phyloP scores from a whole-genome alignment of 2,329 filamentous ascomycete species.

The Claviceps digitariae region DNA sequence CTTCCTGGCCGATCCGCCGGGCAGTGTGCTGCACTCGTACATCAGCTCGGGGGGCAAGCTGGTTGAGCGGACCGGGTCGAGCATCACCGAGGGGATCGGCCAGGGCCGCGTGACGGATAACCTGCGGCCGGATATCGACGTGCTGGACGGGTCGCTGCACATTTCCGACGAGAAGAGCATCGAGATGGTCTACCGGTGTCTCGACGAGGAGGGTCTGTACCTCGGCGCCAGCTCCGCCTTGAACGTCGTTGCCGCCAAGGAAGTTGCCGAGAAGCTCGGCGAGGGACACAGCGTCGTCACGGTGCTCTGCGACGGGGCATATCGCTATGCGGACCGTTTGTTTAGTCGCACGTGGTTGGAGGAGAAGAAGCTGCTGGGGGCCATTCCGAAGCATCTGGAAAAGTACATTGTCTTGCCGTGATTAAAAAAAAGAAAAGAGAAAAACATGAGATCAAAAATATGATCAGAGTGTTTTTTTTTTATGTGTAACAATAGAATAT shows the following conservation, averaged over 20 bases:
- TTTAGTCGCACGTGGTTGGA: conserved; percentile 87
- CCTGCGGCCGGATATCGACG: conserved; percentile 66
- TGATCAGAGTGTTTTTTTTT: too few species aligned
- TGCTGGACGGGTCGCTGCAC: conserved; percentile 72
- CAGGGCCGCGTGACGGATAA: conserved; percentile 97
- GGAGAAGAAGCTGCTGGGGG: conserved; percentile 67
- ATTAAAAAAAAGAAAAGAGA: not conserved
- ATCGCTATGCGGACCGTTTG: conserved; percentile 84
- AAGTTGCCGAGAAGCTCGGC: conserved; percentile 82
- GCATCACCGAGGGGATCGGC: conserved; percentile 95
- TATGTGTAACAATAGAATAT: not conserved
- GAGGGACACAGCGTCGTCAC: conserved; percentile 86
- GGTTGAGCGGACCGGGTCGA: conserved; percentile 66
- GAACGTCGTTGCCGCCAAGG: conserved; percentile 90
- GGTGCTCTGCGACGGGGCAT: conserved; percentile 90
- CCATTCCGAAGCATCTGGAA: conserved; percentile 72
- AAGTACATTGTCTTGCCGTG: conserved; percentile 91
- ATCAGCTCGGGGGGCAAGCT: conserved; percentile 74
- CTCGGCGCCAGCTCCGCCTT: conserved; percentile 85
- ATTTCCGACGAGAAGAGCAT: conserved; percentile 91
- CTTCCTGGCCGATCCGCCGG: conserved; percentile 88
- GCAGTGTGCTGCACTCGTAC: conserved; percentile 86
- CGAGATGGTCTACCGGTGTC: conserved; percentile 91
- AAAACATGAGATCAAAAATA: not conserved
- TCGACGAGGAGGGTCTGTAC: conserved; percentile 93